Percentiles rank a stretch among this genome's conserved stretches.
These are phyloP conservation scores for Boletus austroedulis DNA, from an alignment of 1,284 basidiomycete genomes.

Conservation along the genomic window DNA sequence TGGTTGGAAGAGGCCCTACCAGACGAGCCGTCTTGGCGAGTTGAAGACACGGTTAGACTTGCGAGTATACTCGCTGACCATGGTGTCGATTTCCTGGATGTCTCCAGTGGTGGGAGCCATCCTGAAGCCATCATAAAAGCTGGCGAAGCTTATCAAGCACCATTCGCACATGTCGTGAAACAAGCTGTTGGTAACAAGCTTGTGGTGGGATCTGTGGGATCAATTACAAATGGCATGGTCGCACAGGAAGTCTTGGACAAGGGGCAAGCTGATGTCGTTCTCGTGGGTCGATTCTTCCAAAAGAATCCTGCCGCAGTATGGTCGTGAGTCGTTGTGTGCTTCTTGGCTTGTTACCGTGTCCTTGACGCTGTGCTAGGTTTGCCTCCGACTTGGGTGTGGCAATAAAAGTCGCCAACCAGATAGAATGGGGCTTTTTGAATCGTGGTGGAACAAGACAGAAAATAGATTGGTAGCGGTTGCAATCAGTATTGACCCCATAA, in stretches of 20 bases:
- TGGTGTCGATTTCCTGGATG: constrained; percentile 68
- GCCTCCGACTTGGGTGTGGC: constrained; percentile 51
- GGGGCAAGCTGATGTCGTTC: constrained; percentile 53
- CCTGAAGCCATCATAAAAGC: constrained; percentile 45
- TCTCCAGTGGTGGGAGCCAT: constrained; percentile 60
- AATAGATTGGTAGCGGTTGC: constrained; percentile 11
- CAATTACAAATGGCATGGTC: constrained; percentile 54
- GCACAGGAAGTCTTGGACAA: constrained; percentile 62
- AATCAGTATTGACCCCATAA: no score
- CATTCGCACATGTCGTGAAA: constrained; percentile 56
- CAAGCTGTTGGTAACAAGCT: constrained; percentile 50
- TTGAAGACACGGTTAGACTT: constrained; percentile 58
- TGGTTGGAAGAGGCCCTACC: constrained; percentile 55
- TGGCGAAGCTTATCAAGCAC: constrained; percentile 53
- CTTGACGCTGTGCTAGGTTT: constrained; percentile 31
- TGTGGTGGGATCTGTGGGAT: constrained; percentile 60
- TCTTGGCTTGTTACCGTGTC: background rate
- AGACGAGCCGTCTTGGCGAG: constrained; percentile 53
- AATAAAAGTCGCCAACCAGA: constrained; percentile 47
- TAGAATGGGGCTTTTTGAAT: constrained; percentile 49
- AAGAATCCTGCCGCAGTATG: constrained; percentile 53
- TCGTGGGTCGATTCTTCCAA: constrained; percentile 56
- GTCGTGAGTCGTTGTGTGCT: constrained; percentile 28
- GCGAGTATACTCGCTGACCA: constrained; percentile 50
- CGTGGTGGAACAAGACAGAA: constrained; percentile 16